Conservation (phyloP, 106 monocot species). For the Dendrobium officinale region DNA sequence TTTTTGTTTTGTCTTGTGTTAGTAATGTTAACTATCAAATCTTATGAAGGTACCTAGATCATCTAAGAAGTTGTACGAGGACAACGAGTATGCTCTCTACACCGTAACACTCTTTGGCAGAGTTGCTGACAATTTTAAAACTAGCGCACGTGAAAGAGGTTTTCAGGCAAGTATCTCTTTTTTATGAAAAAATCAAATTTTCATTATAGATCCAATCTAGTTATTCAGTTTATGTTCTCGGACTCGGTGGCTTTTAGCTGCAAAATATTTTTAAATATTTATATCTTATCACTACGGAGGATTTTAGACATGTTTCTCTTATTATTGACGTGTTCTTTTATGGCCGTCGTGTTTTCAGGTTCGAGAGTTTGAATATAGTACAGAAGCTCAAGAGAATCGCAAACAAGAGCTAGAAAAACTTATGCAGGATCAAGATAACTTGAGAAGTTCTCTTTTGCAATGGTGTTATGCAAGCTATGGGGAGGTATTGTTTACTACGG, state of each 20-base stretch:
- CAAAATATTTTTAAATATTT: neutral
- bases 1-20: neutral
- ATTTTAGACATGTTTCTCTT: neutral
- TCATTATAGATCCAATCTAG: neutral
- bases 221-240: neutral
- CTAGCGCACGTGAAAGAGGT: constrained; percentile 76
- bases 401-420: constrained; percentile 85
- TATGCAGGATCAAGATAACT: constrained; percentile 68
- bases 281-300: neutral
- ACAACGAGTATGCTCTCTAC: constrained; percentile 95
- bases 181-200: neutral
- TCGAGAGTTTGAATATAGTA: constrained; percentile 87
- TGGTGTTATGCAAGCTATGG: constrained; percentile 98
- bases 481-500: constrained; percentile 41
- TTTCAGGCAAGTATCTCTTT: constrained; percentile 72
- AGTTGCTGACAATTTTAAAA: constrained; percentile 82
- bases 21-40: neutral
- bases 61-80: constrained; percentile 81
- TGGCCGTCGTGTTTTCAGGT: constrained; percentile 30
- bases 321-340: neutral
- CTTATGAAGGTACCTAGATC: constrained; percentile 74
- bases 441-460: constrained; percentile 76
- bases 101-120: constrained; percentile 76
- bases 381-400: constrained; percentile 71
- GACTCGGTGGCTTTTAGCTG: neutral